Percentiles rank a stretch among this genome's conserved stretches.
phyloP scores from a whole-genome alignment of 2,329 filamentous ascomycete species.

The Fusarium avenaceum region DNA sequence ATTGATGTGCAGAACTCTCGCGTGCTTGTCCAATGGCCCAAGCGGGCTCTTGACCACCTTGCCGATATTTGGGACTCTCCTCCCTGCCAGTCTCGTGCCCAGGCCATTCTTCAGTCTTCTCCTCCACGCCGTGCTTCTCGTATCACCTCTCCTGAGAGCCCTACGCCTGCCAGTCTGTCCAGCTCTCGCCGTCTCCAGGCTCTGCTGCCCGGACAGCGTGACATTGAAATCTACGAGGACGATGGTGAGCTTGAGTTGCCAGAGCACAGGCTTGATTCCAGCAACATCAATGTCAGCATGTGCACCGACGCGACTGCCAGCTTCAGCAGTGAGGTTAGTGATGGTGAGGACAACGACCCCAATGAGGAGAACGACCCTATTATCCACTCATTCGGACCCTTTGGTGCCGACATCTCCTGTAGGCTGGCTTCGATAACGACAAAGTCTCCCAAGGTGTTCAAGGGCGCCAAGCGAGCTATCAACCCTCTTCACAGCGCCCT shows the following conservation, averaged over 20 bases:
- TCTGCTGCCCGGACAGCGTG: slow-evolving; percentile 57
- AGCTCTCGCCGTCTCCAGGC: slow-evolving; percentile 62
- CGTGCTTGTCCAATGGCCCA: slow-evolving; percentile 90
- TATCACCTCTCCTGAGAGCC: slow-evolving; percentile 82
- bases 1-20: slow-evolving; percentile 94
- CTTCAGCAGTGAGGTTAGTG: slow-evolving; percentile 69
- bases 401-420: slow-evolving; percentile 85
- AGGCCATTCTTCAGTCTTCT: slow-evolving; percentile 68
- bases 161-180: slow-evolving; percentile 61
- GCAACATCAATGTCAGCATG: slow-evolving; percentile 60
- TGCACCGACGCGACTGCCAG: slow-evolving; percentile 65
- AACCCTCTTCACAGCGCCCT: slow-evolving; percentile 40
- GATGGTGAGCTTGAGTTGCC: slow-evolving; percentile 72
- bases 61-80: slow-evolving; percentile 81
- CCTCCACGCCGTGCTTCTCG: slow-evolving; percentile 68
- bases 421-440: slow-evolving; percentile 84
- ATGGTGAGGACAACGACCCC: slow-evolving; percentile 76
- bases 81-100: slow-evolving; percentile 54
- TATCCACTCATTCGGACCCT: slow-evolving; percentile 91
- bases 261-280: slow-evolving; percentile 43
- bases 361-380: slow-evolving; percentile 97
- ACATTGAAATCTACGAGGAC: slow-evolving; percentile 81
- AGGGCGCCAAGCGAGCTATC: slow-evolving; percentile 43
- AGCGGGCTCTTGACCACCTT: slow-evolving; percentile 64
- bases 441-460: slow-evolving; percentile 69